phyloP scores from a whole-genome alignment of 2,329 filamentous ascomycete genomes.

The Teratosphaeria viscida region DNA sequence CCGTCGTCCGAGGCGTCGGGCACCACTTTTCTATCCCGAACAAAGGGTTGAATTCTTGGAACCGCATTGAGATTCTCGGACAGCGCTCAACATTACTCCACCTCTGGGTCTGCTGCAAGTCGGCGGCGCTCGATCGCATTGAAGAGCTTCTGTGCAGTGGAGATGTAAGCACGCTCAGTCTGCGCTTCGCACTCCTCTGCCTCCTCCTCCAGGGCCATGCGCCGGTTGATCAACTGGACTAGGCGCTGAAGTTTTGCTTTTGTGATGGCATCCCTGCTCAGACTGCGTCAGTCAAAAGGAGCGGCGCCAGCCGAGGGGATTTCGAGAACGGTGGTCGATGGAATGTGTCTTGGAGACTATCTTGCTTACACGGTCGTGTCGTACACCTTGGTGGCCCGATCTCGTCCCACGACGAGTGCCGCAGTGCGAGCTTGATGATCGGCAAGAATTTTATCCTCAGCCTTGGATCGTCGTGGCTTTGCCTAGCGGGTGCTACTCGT shows the following conservation, averaged over 20 bases:
- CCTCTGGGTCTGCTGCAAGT: not conserved
- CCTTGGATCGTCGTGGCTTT: not conserved
- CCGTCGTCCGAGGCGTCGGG: too few species aligned
- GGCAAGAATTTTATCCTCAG: not conserved
- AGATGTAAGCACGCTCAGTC: constrained; percentile 6
- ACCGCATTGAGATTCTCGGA: not conserved
- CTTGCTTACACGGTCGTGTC: not conserved
- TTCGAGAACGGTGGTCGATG: too few species aligned
- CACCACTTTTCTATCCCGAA: too few species aligned
- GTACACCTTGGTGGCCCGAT: not conserved
- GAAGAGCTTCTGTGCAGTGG: constrained; percentile 10
- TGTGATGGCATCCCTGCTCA: constrained; percentile 2
- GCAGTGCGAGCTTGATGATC: not conserved
- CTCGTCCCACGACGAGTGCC: not conserved
- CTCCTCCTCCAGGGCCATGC: constrained; percentile 8
- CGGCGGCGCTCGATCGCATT: constrained; percentile 11
- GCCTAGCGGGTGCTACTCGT: not conserved
- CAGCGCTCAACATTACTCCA: not conserved
- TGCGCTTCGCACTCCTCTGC: constrained; percentile 6
- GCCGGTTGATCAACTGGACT: constrained; percentile 11
- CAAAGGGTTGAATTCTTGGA: not conserved
- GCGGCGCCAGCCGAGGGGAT: too few species aligned
- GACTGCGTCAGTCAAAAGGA: not conserved
- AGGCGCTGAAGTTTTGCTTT: constrained; percentile 14
- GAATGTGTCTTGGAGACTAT: not conserved